These are phyloP conservation scores for Lentithecium fluviatile DNA, from an alignment of 495 filamentous ascomycete genomes.

Conservation along the genomic window DNA sequence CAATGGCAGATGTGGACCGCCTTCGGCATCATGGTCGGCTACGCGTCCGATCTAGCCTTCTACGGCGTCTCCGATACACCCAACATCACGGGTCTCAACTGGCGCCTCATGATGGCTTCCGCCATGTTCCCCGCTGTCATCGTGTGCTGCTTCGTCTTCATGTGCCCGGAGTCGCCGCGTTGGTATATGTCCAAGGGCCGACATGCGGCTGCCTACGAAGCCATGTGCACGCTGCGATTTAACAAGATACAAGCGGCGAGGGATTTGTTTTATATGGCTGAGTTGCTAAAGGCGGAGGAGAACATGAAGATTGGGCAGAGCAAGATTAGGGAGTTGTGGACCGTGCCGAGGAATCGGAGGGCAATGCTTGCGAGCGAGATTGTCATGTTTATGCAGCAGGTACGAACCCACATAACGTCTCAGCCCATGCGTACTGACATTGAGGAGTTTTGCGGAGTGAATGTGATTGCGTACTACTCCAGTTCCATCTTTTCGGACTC, in stretches of 20 bases:
- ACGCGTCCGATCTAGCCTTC: slow-evolving; percentile 70
- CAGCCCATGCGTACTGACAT: background rate
- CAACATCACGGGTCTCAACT: slow-evolving; percentile 66
- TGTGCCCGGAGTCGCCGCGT: slow-evolving; percentile 72
- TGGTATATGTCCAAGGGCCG: slow-evolving; percentile 76
- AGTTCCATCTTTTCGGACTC: slow-evolving; percentile 54
- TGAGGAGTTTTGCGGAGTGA: slow-evolving; percentile 39
- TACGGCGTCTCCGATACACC: slow-evolving; percentile 57
- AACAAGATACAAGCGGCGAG: slow-evolving; percentile 75
- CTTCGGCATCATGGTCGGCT: slow-evolving; percentile 72
- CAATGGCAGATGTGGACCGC: slow-evolving; percentile 57
- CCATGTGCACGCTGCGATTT: slow-evolving; percentile 65
- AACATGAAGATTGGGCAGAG: slow-evolving; percentile 59
- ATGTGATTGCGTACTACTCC: slow-evolving; percentile 61
- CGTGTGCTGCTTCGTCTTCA: slow-evolving; percentile 67
- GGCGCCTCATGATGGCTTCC: slow-evolving; percentile 82
- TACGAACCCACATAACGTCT: slow-evolving; percentile 37
- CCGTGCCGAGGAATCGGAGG: slow-evolving; percentile 73
- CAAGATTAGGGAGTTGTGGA: slow-evolving; percentile 67
- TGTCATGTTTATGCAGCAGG: slow-evolving; percentile 87
- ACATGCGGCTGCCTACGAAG: slow-evolving; percentile 56
- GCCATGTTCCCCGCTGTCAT: slow-evolving; percentile 72
- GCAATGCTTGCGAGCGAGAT: slow-evolving; percentile 71
- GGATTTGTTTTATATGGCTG: slow-evolving; percentile 80
- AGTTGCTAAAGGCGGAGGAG: slow-evolving; percentile 66